Percentiles rank a stretch among this genome's conserved stretches.
Conservation (phyloP, 768 basidiomycete species). For the Hortiboletus campestris region DNA sequence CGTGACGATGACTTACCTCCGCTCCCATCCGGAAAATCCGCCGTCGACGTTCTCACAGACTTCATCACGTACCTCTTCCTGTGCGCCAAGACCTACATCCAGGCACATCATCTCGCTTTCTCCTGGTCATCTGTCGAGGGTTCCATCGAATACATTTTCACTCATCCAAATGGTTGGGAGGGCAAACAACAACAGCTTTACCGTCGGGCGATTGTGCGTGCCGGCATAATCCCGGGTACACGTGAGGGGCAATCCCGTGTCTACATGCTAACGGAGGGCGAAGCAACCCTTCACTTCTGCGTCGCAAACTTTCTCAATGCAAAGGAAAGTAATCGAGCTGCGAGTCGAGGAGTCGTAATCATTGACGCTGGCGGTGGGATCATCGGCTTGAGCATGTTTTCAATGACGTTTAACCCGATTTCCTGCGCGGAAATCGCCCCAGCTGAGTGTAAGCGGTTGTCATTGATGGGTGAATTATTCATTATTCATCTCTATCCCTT, state of each 20-base stretch:
- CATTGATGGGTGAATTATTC: not conserved
- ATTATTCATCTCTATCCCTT: not conserved
- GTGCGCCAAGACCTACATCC: constrained; percentile 13
- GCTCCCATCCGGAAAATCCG: too few species aligned
- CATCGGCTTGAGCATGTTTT: constrained; percentile 38
- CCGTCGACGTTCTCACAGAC: too few species aligned
- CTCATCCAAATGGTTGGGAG: constrained; percentile 32
- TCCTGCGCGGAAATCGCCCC: constrained; percentile 35
- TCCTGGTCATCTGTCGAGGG: constrained; percentile 15
- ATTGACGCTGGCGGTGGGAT: constrained; percentile 15
- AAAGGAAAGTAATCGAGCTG: not conserved
- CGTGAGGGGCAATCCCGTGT: constrained; percentile 4
- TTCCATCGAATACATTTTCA: constrained; percentile 20
- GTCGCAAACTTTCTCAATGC: constrained; percentile 35
- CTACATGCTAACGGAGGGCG: not conserved
- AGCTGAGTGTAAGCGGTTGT: constrained; percentile 22
- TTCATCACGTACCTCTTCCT: not conserved
- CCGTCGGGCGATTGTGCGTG: constrained; percentile 11
- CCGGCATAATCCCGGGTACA: not conserved
- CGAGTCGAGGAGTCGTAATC: constrained; percentile 37
- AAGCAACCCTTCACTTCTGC: constrained; percentile 33
- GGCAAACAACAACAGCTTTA: constrained; percentile 17
- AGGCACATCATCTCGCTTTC: constrained; percentile 15
- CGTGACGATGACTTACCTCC: not conserved
- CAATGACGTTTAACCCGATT: constrained; percentile 16